phyloP scores from a whole-genome alignment of 2,329 filamentous ascomycete species.

The Cadophora gregata region DNA sequence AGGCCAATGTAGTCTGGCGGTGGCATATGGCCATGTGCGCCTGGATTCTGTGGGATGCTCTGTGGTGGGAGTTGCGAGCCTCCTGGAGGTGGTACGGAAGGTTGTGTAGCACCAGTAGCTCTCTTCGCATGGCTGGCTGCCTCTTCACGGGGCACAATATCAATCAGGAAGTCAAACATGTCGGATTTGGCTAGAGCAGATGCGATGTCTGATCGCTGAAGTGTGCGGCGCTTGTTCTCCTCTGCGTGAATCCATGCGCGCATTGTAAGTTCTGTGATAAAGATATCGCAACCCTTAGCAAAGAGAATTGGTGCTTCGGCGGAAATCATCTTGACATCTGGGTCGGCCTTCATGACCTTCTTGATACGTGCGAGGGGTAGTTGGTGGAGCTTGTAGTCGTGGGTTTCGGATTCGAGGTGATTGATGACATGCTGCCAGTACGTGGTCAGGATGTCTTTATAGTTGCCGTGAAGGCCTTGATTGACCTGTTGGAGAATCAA shows the following conservation, averaged over 20 bases:
- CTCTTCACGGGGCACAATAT: slow-evolving; percentile 97
- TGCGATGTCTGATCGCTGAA: slow-evolving; percentile 96
- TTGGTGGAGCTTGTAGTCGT: slow-evolving; percentile 99
- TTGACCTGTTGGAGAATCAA: slow-evolving; percentile 71
- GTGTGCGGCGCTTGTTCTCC: slow-evolving; percentile 95
- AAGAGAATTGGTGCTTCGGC: slow-evolving; percentile 98
- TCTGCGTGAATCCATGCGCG: slow-evolving; percentile 99
- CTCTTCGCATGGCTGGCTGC: slow-evolving; percentile 85
- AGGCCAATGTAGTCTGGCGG: slow-evolving; percentile 66
- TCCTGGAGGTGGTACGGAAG: slow-evolving; percentile 55
- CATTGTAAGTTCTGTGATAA: slow-evolving; percentile 99
- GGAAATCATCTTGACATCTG: slow-evolving; percentile 99
- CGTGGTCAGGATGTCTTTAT: slow-evolving; percentile 96
- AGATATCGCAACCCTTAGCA: slow-evolving; percentile 98
- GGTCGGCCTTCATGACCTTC: slow-evolving; percentile 99
- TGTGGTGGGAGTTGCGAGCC: slow-evolving; percentile 59
- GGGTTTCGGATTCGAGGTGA: slow-evolving; percentile 90
- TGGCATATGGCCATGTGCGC: slow-evolving; percentile 62
- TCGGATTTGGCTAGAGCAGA: slow-evolving; percentile 95
- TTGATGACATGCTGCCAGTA: slow-evolving; percentile 99
- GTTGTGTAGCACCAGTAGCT: slow-evolving; percentile 52
- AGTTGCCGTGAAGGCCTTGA: slow-evolving; percentile 89
- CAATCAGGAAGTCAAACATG: slow-evolving; percentile 99
- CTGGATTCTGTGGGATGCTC: slow-evolving; percentile 51
- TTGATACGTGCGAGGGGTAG: slow-evolving; percentile 97